Evolutionary conservation across 345 rosid species (phyloP), one percentile per base, ranked within the genome.

Genomic region (Psidium guajava): DNA sequence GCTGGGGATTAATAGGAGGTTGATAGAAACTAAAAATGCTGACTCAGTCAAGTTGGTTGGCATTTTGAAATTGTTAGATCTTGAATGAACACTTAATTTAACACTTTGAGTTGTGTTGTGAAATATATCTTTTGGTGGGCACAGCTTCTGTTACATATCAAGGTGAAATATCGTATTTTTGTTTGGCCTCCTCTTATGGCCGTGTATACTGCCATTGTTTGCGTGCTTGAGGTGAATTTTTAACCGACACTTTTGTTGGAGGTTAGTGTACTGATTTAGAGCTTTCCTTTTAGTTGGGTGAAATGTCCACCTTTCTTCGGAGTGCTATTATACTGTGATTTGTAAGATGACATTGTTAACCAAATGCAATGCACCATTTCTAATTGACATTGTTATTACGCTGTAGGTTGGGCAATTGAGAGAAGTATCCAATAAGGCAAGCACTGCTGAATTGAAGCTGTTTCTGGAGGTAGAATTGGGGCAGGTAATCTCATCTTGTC

Each of bases 381-480:
- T 47, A 40, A 40, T 18, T 51, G 24, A 21, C 73, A n/a, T n/a
- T n/a, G n/a, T n/a, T n/a, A n/a, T n/a, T n/a, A n/a, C n/a, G n/a
- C 61, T 89, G 84, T 89, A 97, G 99, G 99, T 97, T 89, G 99
- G 98, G 86, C 97, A 95, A 87, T 87, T 97, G 89, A 92, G 94
- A 90, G 99, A 95, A 90, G 96, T 91, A 73, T 94, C 98, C 82
- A 94, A 95, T 87, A 97, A 94, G 91, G 90, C 94, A 15, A 93
- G 89, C 84, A 95, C 89, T 91, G 98, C 98, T 25, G 99, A 97
- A 85, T 88, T 97, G 86, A 97, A 97, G 88, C 88, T 97, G 87
- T 97, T 94, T 86, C 88, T 97, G 92, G 99, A 97, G 93, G 91
- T 92, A 83, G 98, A 94, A 87, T 88, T 89, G 82, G 96, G 94